Percentiles rank a stretch among this genome's conserved stretches.
phyloP scores from a whole-genome alignment of 192 early-diverging fungal species.

The Backusella psychrophila region DNA sequence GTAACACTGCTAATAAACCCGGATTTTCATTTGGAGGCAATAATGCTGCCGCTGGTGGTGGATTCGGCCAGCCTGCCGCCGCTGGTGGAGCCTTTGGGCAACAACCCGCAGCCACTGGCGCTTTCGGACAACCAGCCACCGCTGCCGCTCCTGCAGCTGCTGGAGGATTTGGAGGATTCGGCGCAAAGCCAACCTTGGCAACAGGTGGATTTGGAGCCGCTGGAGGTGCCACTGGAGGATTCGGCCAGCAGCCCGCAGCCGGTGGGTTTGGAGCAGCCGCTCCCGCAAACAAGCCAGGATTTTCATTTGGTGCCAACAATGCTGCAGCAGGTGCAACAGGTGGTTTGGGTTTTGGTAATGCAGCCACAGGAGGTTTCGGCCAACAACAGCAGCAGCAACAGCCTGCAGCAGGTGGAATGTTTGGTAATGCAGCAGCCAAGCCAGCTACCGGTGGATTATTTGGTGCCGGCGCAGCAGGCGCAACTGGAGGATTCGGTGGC shows the following conservation, averaged over 20 bases:
- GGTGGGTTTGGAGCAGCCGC: conserved; percentile 34
- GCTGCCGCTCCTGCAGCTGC: conserved; percentile 24
- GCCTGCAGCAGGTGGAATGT: background rate
- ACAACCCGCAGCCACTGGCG: background rate
- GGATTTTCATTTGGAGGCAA: background rate
- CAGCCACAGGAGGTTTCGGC: background rate
- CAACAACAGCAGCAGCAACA: background rate
- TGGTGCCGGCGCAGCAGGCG: background rate
- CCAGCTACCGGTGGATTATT: background rate
- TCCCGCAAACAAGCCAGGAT: conserved; percentile 25
- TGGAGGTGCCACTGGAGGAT: background rate
- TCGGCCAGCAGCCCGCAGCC: background rate
- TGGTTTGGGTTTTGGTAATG: too few species aligned
- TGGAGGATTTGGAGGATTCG: background rate
- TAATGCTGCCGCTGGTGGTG: background rate
- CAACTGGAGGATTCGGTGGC: background rate
- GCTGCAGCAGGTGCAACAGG: background rate
- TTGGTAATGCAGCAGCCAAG: background rate
- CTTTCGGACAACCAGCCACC: conserved; percentile 29
- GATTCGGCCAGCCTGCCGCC: background rate
- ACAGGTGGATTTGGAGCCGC: conserved; percentile 29
- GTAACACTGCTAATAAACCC: background rate
- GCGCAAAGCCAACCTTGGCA: background rate
- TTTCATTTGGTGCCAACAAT: conserved; percentile 21
- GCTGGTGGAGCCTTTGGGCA: conserved; percentile 18